Conservation (phyloP, 2,329 filamentous ascomycete species). For the Stachybotrys echinatus region DNA sequence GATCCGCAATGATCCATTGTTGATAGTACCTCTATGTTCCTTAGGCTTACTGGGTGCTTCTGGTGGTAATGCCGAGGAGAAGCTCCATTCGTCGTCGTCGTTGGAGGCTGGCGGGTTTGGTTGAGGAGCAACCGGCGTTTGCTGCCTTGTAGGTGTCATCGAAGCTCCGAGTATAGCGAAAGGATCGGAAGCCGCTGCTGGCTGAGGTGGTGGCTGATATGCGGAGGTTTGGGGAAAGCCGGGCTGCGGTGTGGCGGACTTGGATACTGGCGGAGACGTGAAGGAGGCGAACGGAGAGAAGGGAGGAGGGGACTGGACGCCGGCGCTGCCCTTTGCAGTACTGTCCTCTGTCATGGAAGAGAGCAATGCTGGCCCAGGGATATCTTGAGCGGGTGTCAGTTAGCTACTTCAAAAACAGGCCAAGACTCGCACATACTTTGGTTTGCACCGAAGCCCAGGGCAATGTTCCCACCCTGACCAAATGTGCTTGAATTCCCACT, state of each 20-base stretch:
- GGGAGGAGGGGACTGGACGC: conserved; percentile 38
- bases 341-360: conserved; percentile 59
- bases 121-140: conserved; percentile 11
- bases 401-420: neutral
- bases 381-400: conserved; percentile 35
- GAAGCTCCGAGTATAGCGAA: conserved; percentile 42
- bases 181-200: conserved; percentile 35
- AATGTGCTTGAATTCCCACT: conserved; percentile 56
- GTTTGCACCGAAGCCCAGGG: conserved; percentile 71
- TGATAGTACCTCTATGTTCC: conserved; percentile 61
- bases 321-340: conserved; percentile 41
- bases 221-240: conserved; percentile 39
- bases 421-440: conserved; percentile 44
- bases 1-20: conserved; percentile 65
- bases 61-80: conserved; percentile 76
- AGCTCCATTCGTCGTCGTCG: conserved; percentile 91
- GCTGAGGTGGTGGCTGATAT: conserved; percentile 37
- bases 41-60: conserved; percentile 48
- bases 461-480: conserved; percentile 74
- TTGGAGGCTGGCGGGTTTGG: conserved; percentile 26
- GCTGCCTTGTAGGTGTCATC: conserved; percentile 20
- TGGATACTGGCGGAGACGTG: conserved; percentile 44
- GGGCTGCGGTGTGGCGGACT: conserved; percentile 49
- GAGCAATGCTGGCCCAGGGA: conserved; percentile 59
- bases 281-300: conserved; percentile 54